Evolutionary conservation across 441 rosid species (phyloP).

Genomic region (Syzygium malaccense): DNA sequence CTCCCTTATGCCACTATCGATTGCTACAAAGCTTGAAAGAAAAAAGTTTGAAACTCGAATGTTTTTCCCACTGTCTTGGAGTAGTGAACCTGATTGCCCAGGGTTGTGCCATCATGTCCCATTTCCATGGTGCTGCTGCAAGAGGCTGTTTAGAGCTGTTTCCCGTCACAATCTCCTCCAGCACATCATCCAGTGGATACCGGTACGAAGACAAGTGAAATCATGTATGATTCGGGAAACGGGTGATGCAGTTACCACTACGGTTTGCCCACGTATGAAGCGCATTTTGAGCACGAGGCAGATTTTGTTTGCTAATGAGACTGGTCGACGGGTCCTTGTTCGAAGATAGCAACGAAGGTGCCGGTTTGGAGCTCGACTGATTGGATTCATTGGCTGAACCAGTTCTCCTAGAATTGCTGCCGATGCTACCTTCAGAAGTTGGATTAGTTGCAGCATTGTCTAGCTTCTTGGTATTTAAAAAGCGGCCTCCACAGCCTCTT

Average conservation of each 20-base stretch:
- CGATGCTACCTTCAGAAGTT: not conserved
- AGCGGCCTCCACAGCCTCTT: constrained; percentile 42
- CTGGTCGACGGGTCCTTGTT: constrained; percentile 2
- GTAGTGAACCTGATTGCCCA: not conserved
- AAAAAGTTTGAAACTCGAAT: not conserved
- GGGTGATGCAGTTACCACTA: not conserved
- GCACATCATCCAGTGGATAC: constrained; percentile 9
- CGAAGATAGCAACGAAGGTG: not conserved
- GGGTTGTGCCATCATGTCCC: not conserved
- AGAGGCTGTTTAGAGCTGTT: constrained; percentile 2
- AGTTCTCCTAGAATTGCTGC: not conserved
- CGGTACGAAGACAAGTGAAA: constrained; percentile 6
- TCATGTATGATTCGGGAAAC: constrained; percentile 5
- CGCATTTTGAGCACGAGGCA: not conserved
- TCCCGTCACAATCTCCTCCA: constrained; percentile 3
- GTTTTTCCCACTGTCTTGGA: not conserved
- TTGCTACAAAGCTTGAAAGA: not conserved
- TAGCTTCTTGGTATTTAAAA: constrained; percentile 25
- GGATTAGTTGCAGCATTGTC: constrained; percentile 4
- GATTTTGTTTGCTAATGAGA: not conserved
- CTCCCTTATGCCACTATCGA: not conserved
- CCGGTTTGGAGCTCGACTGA: constrained; percentile 1
- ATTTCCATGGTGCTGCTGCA: not conserved
- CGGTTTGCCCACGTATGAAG: constrained; percentile 2
- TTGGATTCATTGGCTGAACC: not conserved